Base-by-base conservation (phyloP, 2,329 filamentous ascomycete genomes). In the Trichoderma oligosporum region DNA sequence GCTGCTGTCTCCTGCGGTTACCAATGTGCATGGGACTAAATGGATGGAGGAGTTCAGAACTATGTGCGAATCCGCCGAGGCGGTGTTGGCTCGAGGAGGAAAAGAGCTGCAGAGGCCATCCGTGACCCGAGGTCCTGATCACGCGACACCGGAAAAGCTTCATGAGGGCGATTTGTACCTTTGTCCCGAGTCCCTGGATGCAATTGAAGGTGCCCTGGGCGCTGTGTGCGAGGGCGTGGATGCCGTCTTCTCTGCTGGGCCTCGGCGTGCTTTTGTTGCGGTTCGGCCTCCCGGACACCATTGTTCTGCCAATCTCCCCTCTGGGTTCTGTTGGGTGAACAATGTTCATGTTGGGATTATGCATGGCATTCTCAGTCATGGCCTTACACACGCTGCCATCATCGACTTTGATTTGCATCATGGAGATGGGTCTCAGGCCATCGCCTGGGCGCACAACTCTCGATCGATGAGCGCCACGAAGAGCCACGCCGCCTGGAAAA, bases 281-380 rank as follows among this genome's bases (percentile, higher is more conserved):
- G 88, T 97, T 48, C 85, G 94, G 29, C 94, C 94, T 4, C 94
- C 94, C 0, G 94, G 94, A 1, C 94, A 99, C 69, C 94, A 99
- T 69, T 99, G 94, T 73, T 96, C 93, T 2, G 84, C 90, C 4
- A 84, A 88, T 48, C 87, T 88, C 65, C 94, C 94, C 0, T 97
- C 93, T 2, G 94, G 94, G 0, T 99, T 99, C 69, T 99, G 94
- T 75, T 99, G 94, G 93, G 76, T 99, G 49, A 99, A 99, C 72
- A 99, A 99, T 68, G 91, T 99, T 0, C 93, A 97, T 68, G 90
- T 99, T 20, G 94, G 93, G 0, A 96, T 99, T 62, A 89, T 95
- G 71, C 89, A 99, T 70, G 93, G 87, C 9, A 86, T 90, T 18
- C 83, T 93, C 61, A 82, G 82, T 36, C 88, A 99, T 67, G 91